Base-by-base conservation (phyloP, 305 asterid species). In the Fraxinus albicans region DNA sequence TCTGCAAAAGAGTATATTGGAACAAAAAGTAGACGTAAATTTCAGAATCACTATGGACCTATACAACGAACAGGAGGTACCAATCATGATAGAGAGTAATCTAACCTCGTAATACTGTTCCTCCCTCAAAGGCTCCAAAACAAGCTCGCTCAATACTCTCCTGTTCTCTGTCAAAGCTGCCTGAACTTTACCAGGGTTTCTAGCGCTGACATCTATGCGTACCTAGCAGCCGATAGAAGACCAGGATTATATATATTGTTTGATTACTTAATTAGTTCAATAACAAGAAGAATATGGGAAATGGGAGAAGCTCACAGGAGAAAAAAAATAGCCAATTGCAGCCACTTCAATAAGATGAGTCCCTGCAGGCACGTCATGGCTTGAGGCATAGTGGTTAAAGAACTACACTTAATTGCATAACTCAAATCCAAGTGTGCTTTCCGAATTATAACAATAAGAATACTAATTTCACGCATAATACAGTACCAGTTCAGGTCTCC, bases 311-410 rank as follows among this genome's bases (percentile, higher is more conserved):
- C 97, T 91, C 85, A 96, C 99, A 1, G 99, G 99, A 85, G 99
- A 96, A 89, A 96, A 94, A 87, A 94, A 86, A 88, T 91, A 94
- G 81, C 98, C 98, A 21, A 89, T 84, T 40, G 98, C 95, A 80
- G 94, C 87, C 84, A 96, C 97, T 89, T 96, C 99, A 83, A 96
- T 93, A 72, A 96, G 98, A 91, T 96, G 99, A 81, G 99, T 96
- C 84, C 98, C 98, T 73, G 99, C 98, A 9, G 97, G 93, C 85
- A 96, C 98, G 82, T 94, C 87, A 82, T 94, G 97, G 94, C 99
- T 96, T 79, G 83, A 80, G 83, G 83, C 67, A 77, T 47, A 70
- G 77, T 60, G 78, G 89, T 92, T 91, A 93, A 93, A 89, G 94
- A 91, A 89, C 55, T 86, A 79, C 79, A 19, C 27, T 12, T 15